Evolutionary conservation across 257 asterid genomes (phyloP).

Genomic region (Verbascum thapsus): DNA sequence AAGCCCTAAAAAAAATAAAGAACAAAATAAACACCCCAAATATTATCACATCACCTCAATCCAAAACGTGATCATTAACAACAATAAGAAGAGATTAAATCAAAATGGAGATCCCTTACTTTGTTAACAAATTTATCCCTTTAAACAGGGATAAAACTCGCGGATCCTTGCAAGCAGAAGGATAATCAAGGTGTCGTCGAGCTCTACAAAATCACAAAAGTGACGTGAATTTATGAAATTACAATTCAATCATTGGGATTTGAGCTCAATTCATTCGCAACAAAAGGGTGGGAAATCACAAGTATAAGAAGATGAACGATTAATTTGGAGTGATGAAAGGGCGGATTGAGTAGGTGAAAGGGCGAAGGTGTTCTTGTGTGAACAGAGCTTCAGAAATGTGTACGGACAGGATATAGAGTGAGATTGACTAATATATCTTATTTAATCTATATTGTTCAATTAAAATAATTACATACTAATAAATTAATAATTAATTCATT

Average conservation of each 20-base stretch:
- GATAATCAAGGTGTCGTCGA: constrained; percentile 18
- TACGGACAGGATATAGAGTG: constrained; percentile 15
- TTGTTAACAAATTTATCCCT: constrained; percentile 23
- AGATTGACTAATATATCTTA: too few species aligned
- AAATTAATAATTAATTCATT: too few species aligned
- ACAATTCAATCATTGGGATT: too few species aligned
- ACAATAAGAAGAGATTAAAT: constrained; percentile 8
- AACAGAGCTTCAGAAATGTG: constrained; percentile 17
- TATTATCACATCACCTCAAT: neutral
- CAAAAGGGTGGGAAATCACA: too few species aligned
- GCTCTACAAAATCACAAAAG: constrained; percentile 17
- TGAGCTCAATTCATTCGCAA: too few species aligned
- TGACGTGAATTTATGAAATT: constrained; percentile 18
- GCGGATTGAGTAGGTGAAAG: constrained; percentile 30
- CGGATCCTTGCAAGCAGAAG: constrained; percentile 34
- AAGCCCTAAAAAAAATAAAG: constrained; percentile 27
- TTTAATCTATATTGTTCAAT: too few species aligned
- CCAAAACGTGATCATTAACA: constrained; percentile 13
- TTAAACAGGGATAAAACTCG: constrained; percentile 26
- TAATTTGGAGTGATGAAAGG: constrained; percentile 19
- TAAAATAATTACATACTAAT: too few species aligned
- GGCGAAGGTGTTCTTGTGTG: constrained; percentile 27
- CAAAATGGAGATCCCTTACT: constrained; percentile 31
- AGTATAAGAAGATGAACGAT: too few species aligned
- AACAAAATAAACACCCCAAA: constrained; percentile 14